Evolutionary conservation across 768 basidiomycete genomes (phyloP).

Genomic region (Phaffia tasmanica): DNA sequence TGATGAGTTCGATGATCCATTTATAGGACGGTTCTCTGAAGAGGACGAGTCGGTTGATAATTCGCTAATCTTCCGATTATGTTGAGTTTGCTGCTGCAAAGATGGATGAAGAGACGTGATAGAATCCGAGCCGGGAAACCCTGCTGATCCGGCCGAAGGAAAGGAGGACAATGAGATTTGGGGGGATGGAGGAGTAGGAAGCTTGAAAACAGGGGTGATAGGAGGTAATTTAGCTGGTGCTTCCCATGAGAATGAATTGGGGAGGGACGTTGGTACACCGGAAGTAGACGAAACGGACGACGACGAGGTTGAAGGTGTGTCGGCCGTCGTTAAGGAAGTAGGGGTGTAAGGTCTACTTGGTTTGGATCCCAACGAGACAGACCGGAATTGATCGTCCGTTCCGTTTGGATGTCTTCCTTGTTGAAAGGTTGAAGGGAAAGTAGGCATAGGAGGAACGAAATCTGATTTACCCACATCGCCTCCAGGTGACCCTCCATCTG

Average conservation of each 20-base stretch:
- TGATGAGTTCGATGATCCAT: no score
- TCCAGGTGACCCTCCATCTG: neutral
- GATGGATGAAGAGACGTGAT: neutral
- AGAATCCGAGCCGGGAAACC: constrained; percentile 1
- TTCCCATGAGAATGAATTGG: neutral
- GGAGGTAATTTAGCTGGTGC: neutral
- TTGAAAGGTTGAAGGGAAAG: neutral
- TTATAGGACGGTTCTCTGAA: no score
- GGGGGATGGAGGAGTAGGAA: constrained; percentile 3
- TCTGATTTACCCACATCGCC: neutral
- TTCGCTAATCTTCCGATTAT: neutral
- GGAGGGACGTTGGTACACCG: neutral
- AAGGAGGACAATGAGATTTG: neutral
- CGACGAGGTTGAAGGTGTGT: neutral
- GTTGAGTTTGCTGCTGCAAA: neutral
- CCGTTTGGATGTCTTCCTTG: neutral
- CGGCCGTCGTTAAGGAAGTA: neutral
- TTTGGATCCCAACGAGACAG: neutral
- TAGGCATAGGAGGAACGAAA: neutral
- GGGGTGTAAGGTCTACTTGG: neutral
- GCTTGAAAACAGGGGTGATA: neutral
- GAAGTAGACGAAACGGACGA: neutral
- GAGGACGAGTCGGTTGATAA: constrained; percentile 18
- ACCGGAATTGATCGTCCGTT: neutral
- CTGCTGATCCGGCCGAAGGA: constrained; percentile 2